Base-by-base conservation (phyloP, 192 early-diverging fungal genomes). In the Coemansia sp. region DNA sequence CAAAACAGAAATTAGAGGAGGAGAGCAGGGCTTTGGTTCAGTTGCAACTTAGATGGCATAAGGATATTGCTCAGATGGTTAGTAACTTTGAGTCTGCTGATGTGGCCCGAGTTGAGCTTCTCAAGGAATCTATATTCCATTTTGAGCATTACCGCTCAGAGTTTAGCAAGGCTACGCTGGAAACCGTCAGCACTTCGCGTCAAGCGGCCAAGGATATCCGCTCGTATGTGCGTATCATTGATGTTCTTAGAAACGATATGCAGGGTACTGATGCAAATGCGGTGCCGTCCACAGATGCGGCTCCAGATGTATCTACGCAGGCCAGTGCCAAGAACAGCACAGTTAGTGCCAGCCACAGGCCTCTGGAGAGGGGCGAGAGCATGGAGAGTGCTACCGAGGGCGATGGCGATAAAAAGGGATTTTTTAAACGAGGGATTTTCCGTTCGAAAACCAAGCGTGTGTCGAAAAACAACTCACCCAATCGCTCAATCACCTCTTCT, bases 141-240 rank as follows among this genome's bases (percentile, higher is more conserved):
- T 75, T 72, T 34, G 73, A 81, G 63, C 78, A 81, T 28, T 81
- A 81, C 67, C 66, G 67, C 42, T 55, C 40, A 18, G 78, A 81
- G 70, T 69, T 76, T 38, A 68, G 60, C 48, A 75, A 69, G 52
- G 64, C 69, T 1, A 59, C 63, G 4, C 69, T 66, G 34, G 56
- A 25, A 16, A 67, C 56, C 32, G 48, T 60, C 18, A 34, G n/a
- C 1, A 18, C 63, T 0, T 69, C 58, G 1, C 25, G 32, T 2
- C 70, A 70, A 2, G 40, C 65, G 3, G 69, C 78, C 48, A 63
- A 66, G 56, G 42, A 28, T 22, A 49, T 63, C 31, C 58, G 50
- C 31, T n/a, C 69, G 7, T 49, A 31, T 29, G 28, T 34, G 12
- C 60, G 67, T 5, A 68, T 81, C 16, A 31, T 69, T 25, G 78